Evolutionary conservation across 148 eudicot genomes (phyloP).

Genomic region (Rheum nobile): DNA sequence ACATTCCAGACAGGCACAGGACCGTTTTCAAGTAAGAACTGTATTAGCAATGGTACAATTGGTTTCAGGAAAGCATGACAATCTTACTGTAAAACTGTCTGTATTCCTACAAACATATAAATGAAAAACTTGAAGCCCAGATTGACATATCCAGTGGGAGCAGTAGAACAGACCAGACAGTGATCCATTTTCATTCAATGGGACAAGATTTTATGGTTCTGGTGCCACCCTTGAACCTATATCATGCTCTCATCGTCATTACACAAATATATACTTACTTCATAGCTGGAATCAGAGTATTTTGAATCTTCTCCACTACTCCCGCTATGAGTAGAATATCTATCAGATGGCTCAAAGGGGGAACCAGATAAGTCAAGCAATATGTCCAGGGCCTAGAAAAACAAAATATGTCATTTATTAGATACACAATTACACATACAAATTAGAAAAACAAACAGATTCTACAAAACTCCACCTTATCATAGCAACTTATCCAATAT

Average conservation of each 20-base stretch:
- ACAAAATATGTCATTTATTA: not conserved
- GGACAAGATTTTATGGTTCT: not conserved
- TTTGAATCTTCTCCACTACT: constrained; percentile 28
- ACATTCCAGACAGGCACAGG: not conserved
- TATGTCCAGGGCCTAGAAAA: constrained; percentile 37
- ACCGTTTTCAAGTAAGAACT: not conserved
- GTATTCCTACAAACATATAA: not conserved
- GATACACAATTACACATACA: not conserved
- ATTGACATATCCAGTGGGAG: not conserved
- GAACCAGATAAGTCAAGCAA: constrained; percentile 73
- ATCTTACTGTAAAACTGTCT: not conserved
- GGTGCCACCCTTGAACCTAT: not conserved
- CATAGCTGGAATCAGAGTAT: constrained; percentile 30
- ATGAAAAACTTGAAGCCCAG: not conserved
- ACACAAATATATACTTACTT: constrained; percentile 30
- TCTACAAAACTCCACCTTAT: not conserved
- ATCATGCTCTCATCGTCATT: not conserved
- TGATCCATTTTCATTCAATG: not conserved
- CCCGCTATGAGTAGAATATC: constrained; percentile 19
- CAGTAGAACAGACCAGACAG: not conserved
- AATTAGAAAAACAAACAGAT: not conserved
- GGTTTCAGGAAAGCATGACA: not conserved
- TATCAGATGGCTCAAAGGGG: constrained; percentile 29
- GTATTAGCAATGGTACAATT: not conserved
- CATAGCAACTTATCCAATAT: not conserved